Evolutionary conservation across 2,329 filamentous ascomycete species (phyloP), one percentile per base, ranked within the genome.

Genomic region (Colletotrichum theobromicola): DNA sequence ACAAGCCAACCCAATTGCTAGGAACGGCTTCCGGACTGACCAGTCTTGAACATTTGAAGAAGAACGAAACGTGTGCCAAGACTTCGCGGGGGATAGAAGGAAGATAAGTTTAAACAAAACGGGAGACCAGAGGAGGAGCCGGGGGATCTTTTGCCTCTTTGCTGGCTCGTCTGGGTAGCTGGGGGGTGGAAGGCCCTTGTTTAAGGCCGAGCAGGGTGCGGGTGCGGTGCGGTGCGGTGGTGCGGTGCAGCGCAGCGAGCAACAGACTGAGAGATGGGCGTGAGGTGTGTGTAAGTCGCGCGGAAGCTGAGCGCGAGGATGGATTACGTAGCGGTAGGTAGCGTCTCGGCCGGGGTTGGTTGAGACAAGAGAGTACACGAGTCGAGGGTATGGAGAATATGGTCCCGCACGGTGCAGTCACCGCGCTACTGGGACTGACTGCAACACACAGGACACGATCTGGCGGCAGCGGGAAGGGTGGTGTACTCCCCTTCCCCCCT

Each of bases 301-400:
- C 74, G 66, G 67, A 76, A 74, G 70, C 66, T 74, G 66, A 70
- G 74, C 71, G 65, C 66, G 66, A 75, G 32, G 71, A 74, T 76
- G 65, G 61, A 76, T 76, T 76, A 76, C 74, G 74, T 76, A 76
- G 73, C 70, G 70, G 72, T 46, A 74, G 72, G 72, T 74, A 74
- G 72, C 73, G 73, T 75, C 73, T 75, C 73, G 73, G 69, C 70
- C 70, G 70, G 73, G 72, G 73, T 63, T 72, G 73, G 70, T 62
- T 69, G 73, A 75, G 73, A 75, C 73, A 72, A 70, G 62, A 75
- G 69, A 69, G 70, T 75, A 75, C 73, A 64, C 62, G 73, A 75
- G 34, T 75, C 70, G 73, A 75, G 70, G 73, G 69, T 72, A 75
- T 68, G 64, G 64, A 26, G 46, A 62, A 67, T 65, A 9, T 24